Evolutionary conservation across 257 asterid species (phyloP), one percentile per base, ranked within the genome.

Genomic region (Solanum corneliomulleri): DNA sequence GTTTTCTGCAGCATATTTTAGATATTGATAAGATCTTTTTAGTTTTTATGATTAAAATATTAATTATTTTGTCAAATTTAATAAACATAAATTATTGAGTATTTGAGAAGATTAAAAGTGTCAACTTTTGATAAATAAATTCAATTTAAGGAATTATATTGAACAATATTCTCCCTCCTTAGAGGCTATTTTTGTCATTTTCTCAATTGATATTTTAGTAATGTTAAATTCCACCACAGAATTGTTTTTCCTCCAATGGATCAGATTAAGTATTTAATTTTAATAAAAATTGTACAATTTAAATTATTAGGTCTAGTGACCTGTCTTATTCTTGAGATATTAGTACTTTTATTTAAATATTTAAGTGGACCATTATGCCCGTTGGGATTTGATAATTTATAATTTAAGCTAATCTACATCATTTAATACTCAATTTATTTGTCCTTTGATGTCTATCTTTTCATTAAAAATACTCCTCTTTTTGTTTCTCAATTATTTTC

Each of bases 271-370:
- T 45, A 72, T 47, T 75, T 35, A 37, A 39, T 21, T 42, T 42
- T 42, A 42, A 42, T 42, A 42, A 42, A 42, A 42, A 42, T 42
- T 42, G 0, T 3, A 10, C 47, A 20, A 72, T 33, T 35, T 35
- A 20, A 90, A 41, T 89, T 88, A 74, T 91, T 88, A 77, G 92
- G 93, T 90, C 86, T 83, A 88, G 86, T 89, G 92, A 87, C 85
- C 83, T 89, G 90, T 88, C 91, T 80, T 89, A 85, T 89, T 92
- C 92, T 86, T 14, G 42, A 71, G 81, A 77, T 1, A 66, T 84
- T 42, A 84, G 27, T 9, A 69, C 13, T 13, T 13, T 41, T 41
- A 41, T 52, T 56, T 56, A 56, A 56, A 27, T 39, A 39, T 39
- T n/a, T 31, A 84, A 84, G 84, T 78, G 41, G 42, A 47, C 27